phyloP scores from a whole-genome alignment of 345 rosid genomes.

The Iberis pinnata region DNA sequence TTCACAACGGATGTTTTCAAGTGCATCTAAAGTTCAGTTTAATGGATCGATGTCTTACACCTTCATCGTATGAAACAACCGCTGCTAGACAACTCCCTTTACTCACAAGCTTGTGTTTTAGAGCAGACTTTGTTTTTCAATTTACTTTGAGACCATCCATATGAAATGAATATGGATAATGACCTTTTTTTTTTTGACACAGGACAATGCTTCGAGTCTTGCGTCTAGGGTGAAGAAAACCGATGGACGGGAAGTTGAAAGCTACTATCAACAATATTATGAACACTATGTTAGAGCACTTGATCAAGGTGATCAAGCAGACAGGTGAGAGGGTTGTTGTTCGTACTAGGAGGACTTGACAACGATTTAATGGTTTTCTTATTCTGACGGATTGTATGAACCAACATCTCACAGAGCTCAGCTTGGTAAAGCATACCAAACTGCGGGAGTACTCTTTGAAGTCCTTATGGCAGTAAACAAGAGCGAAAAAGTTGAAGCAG shows the following conservation, averaged over 20 bases:
- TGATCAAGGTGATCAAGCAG: constrained; percentile 94
- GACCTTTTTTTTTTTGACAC: constrained; percentile 1
- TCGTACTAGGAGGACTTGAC: not conserved
- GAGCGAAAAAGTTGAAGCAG: constrained; percentile 97
- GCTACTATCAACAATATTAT: constrained; percentile 88
- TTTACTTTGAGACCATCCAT: constrained; percentile 1
- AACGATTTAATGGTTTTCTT: constrained; percentile 3
- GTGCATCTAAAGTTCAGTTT: not conserved
- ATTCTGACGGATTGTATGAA: constrained; percentile 16
- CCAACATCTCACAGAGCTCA: constrained; percentile 65
- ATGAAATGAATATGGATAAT: not conserved
- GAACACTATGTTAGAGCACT: constrained; percentile 85
- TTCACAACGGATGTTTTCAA: not conserved
- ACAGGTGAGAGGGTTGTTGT: constrained; percentile 45
- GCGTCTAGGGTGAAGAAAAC: constrained; percentile 91
- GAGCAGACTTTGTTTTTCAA: not conserved
- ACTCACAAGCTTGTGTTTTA: not conserved
- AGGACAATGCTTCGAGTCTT: constrained; percentile 95
- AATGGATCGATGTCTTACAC: not conserved
- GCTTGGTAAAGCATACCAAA: constrained; percentile 97
- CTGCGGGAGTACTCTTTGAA: constrained; percentile 96
- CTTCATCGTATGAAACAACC: constrained; percentile 1
- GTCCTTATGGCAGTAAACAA: constrained; percentile 96
- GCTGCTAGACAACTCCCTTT: not conserved
- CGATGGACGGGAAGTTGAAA: constrained; percentile 90